Evolutionary conservation across 2,329 filamentous ascomycete genomes (phyloP).

Genomic region (Coniochaeta prunicola): DNA sequence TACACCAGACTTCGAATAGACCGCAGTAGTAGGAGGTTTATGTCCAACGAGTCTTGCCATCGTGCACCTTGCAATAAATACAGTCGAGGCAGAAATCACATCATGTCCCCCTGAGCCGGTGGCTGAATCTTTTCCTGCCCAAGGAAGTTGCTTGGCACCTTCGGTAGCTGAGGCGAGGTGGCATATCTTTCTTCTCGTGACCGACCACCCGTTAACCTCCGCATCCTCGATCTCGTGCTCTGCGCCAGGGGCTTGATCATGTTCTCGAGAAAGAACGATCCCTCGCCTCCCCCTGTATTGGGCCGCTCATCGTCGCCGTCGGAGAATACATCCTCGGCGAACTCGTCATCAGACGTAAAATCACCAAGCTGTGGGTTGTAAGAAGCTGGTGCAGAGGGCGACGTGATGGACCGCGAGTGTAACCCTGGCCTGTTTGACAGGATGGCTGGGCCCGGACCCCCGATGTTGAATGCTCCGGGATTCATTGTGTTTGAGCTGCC

Average conservation of each 20-base stretch:
- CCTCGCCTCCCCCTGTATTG: constrained; percentile 19
- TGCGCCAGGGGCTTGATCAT: constrained; percentile 54
- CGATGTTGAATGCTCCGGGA: constrained; percentile 45
- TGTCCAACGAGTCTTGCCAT: background rate
- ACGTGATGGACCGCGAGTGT: constrained; percentile 79
- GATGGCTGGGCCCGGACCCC: constrained; percentile 1
- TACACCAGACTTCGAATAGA: background rate
- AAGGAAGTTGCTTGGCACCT: constrained; percentile 17
- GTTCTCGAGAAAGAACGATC: constrained; percentile 50
- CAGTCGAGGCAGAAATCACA: constrained; percentile 4
- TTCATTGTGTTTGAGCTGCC: constrained; percentile 56
- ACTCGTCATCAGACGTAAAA: constrained; percentile 70
- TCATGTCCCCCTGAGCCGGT: constrained; percentile 9
- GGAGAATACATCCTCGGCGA: constrained; percentile 65
- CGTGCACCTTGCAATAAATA: background rate
- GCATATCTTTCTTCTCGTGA: constrained; percentile 19
- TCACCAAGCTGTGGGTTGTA: constrained; percentile 51
- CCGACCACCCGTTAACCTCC: constrained; percentile 53
- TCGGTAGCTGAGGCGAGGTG: constrained; percentile 16
- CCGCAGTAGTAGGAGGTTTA: background rate
- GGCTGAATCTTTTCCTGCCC: constrained; percentile 9
- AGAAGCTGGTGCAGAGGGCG: constrained; percentile 56
- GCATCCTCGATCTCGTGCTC: constrained; percentile 50
- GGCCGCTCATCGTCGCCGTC: constrained; percentile 62
- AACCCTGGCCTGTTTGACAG: constrained; percentile 54